Evolutionary conservation across 768 basidiomycete species (phyloP).

Genomic region (Pleurotus djamor): DNA sequence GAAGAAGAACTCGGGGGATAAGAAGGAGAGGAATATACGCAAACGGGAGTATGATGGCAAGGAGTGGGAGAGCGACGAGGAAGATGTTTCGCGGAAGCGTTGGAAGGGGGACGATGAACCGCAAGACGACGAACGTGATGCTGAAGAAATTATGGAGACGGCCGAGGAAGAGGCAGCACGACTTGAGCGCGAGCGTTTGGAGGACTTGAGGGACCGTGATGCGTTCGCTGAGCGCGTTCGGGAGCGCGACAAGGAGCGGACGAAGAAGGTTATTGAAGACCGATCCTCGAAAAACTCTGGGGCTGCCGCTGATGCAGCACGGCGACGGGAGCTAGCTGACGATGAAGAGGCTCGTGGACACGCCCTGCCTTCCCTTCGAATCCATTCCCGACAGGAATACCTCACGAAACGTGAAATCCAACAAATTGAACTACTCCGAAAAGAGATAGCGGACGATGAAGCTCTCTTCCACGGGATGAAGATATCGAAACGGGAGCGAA

Average conservation of each 20-base stretch:
- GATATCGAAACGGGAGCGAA: slow-evolving; percentile 78
- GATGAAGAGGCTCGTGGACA: slow-evolving; percentile 55
- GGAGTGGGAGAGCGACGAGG: slow-evolving; percentile 92
- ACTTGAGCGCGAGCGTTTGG: slow-evolving; percentile 68
- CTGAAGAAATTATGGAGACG: slow-evolving; percentile 39
- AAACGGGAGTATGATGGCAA: slow-evolving; percentile 81
- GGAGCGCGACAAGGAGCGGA: slow-evolving; percentile 78
- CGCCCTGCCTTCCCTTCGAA: slow-evolving; percentile 71
- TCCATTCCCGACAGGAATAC: slow-evolving; percentile 93
- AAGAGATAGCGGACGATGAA: slow-evolving; percentile 95
- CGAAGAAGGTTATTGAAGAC: slow-evolving; percentile 91
- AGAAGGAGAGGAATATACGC: slow-evolving; percentile 58
- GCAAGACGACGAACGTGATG: slow-evolving; percentile 27
- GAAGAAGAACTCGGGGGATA: slow-evolving; percentile 24
- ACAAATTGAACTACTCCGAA: slow-evolving; percentile 88
- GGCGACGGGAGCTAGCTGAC: slow-evolving; percentile 80
- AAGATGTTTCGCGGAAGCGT: slow-evolving; percentile 72
- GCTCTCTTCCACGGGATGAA: slow-evolving; percentile 89
- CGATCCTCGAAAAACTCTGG: slow-evolving; percentile 75
- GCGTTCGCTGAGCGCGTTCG: slow-evolving; percentile 89
- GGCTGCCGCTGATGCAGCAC: slow-evolving; percentile 80
- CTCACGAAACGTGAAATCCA: slow-evolving; percentile 95
- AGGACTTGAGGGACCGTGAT: slow-evolving; percentile 86
- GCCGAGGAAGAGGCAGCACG: slow-evolving; percentile 72
- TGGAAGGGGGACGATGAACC: slow-evolving; percentile 45